Conservation (phyloP, 768 basidiomycete genomes). For the Pisolithus orientalis region DNA sequence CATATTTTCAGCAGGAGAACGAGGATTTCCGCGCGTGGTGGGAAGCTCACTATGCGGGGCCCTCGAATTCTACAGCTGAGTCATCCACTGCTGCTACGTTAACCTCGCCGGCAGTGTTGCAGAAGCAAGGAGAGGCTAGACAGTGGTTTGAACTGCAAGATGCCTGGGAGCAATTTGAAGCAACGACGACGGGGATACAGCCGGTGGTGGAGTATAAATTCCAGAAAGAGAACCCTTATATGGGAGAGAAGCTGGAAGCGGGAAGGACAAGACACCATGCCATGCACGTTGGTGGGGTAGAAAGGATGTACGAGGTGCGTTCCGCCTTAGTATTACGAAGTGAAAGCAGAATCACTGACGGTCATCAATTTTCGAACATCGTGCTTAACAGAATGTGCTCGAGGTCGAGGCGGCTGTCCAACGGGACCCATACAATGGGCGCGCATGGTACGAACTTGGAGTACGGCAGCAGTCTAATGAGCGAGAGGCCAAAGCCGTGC, state of each 20-base stretch:
- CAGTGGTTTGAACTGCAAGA: slow-evolving; percentile 64
- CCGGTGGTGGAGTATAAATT: slow-evolving; percentile 60
- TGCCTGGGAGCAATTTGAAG: slow-evolving; percentile 82
- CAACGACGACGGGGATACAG: slow-evolving; percentile 58
- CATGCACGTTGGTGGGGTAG: slow-evolving; percentile 26
- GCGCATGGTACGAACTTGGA: slow-evolving; percentile 87
- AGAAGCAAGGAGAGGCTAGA: slow-evolving; percentile 6
- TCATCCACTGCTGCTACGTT: background rate
- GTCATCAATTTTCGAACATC: slow-evolving; percentile 5
- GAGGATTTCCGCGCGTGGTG: slow-evolving; percentile 59
- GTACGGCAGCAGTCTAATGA: slow-evolving; percentile 98
- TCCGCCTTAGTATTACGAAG: slow-evolving; percentile 5
- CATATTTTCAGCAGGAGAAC: slow-evolving; percentile 69
- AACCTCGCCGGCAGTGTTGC: background rate
- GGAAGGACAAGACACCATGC: slow-evolving; percentile 41
- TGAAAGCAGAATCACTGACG: slow-evolving; percentile 9
- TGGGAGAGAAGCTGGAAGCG: slow-evolving; percentile 46
- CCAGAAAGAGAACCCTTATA: slow-evolving; percentile 73
- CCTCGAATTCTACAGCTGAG: background rate
- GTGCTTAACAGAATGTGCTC: slow-evolving; percentile 60
- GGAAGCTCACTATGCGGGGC: slow-evolving; percentile 35
- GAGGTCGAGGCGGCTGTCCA: slow-evolving; percentile 89
- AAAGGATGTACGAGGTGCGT: slow-evolving; percentile 36
- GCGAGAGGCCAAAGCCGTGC: slow-evolving; percentile 83
- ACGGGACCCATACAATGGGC: slow-evolving; percentile 59